These are phyloP conservation scores for Sugiyamaella xylanicola DNA, from an alignment of 1,139 yeast species.

Conservation along the genomic window DNA sequence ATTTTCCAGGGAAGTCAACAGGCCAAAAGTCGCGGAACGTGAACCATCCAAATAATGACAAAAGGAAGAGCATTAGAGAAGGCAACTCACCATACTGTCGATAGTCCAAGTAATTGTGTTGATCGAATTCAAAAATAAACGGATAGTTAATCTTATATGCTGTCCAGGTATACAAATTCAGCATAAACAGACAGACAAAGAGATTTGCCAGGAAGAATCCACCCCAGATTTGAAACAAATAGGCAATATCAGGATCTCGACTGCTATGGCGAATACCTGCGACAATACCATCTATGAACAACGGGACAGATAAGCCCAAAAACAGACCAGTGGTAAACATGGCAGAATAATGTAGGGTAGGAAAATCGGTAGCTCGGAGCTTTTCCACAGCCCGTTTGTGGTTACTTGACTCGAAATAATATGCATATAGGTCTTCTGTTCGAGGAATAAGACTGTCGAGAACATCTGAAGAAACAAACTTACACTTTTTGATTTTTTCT, in stretches of 20 bases:
- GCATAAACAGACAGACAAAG: slow-evolving; percentile 61
- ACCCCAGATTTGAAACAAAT: slow-evolving; percentile 83
- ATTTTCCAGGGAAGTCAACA: slow-evolving; percentile 57
- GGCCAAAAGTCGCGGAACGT: slow-evolving; percentile 76
- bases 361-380: slow-evolving; percentile 54
- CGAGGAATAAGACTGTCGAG: slow-evolving; percentile 62
- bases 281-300: slow-evolving; percentile 56
- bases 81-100: slow-evolving; percentile 68
- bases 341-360: slow-evolving; percentile 39
- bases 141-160: slow-evolving; percentile 78
- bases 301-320: slow-evolving; percentile 71
- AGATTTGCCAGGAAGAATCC: slow-evolving; percentile 74
- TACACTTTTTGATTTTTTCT: slow-evolving; percentile 55
- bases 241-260: slow-evolving; percentile 42
- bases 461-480: slow-evolving; percentile 66
- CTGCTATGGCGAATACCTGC: slow-evolving; percentile 47
- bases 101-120: slow-evolving; percentile 66
- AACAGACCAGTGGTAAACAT: slow-evolving; percentile 54
- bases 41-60: slow-evolving; percentile 70
- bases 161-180: slow-evolving; percentile 75
- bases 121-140: slow-evolving; percentile 87
- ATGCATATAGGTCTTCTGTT: slow-evolving; percentile 68
- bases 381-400: slow-evolving; percentile 75
- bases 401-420: slow-evolving; percentile 71
- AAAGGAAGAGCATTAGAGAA: slow-evolving; percentile 55